Conservation (phyloP, 2,329 filamentous ascomycete species). For the Trematosphaeria pertusa region DNA sequence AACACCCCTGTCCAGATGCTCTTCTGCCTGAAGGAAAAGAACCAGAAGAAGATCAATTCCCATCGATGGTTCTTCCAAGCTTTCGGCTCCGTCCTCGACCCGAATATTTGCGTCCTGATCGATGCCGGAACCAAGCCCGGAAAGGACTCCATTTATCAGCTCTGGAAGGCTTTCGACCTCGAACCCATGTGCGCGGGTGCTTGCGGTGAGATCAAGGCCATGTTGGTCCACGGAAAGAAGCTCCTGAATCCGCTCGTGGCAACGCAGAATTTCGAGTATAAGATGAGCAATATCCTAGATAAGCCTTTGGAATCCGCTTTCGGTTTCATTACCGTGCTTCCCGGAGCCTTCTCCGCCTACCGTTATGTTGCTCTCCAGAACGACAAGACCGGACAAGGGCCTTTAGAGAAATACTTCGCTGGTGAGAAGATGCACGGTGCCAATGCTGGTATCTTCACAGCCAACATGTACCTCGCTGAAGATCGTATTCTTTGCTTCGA, state of each 20-base stretch:
- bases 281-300: slow-evolving; percentile 99
- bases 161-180: slow-evolving; percentile 98
- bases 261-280: slow-evolving; percentile 99
- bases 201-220: slow-evolving; percentile 98
- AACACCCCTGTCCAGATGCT: slow-evolving; percentile 93
- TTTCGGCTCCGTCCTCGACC: slow-evolving; percentile 89
- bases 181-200: slow-evolving; percentile 97
- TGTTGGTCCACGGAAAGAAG: slow-evolving; percentile 88
- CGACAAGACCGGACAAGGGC: slow-evolving; percentile 92
- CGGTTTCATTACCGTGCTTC: slow-evolving; percentile 95
- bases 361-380: slow-evolving; percentile 94
- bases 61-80: slow-evolving; percentile 99
- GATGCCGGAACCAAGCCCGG: slow-evolving; percentile 96
- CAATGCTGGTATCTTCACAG: slow-evolving; percentile 94
- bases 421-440: slow-evolving; percentile 95
- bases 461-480: slow-evolving; percentile 99
- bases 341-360: slow-evolving; percentile 98
- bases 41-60: slow-evolving; percentile 99
- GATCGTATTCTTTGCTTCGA: slow-evolving; percentile 99
- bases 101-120: slow-evolving; percentile 94
- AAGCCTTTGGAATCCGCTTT: slow-evolving; percentile 97
- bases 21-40: slow-evolving; percentile 99
- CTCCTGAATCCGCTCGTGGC: slow-evolving; percentile 93
- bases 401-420: slow-evolving; percentile 94
- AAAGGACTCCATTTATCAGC: slow-evolving; percentile 91